Base-by-base conservation (phyloP, 1,139 yeast genomes). In the Debaryomyces udenii region DNA sequence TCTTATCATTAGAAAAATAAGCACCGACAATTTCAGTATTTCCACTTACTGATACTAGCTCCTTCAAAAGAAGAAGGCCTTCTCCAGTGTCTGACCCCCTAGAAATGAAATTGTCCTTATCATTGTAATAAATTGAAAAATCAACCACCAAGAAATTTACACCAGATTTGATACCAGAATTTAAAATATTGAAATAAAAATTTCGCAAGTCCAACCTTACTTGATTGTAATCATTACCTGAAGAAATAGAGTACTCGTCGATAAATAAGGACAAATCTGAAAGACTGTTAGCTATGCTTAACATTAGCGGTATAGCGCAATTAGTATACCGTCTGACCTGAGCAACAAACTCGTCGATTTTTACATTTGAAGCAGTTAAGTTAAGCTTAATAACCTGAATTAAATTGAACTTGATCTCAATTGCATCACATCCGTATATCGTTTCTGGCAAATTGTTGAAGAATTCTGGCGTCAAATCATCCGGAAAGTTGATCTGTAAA, bases 401-500 rank as follows among this genome's bases (percentile, higher is more conserved):
- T n/a, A 50, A 35, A 37, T 48, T 46, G 9, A 51, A 31, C 11
- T 34, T 35, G 6, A 51, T 32, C 15, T 50, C 51, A 6, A 51
- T 38, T 11, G 48, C 40, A 31, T 51, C 55, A 17, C 45, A 42
- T 3, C 55, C 55, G 27, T 31, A 27, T 10, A 42, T 29, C 7
- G 39, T 11, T 14, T 43, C 40, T 10, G 32, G 35, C 27, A 32
- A 15, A 16, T 24, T 32, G 23, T 11, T 24, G 4, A 32, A 32
- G 14, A 32, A 32, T 6, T 13, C 35, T n/a, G 22, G 23, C 13
- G 28, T 24, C 14, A 32, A 13, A 11, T 11, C 23, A 13, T 23
- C 15, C 1, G 51, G 52, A 31, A 36, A 48, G 6, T 40, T 39
- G 9, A 49, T 20, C 26, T 44, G 46, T 2, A 49, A 28, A 26